Evolutionary conservation across 352 stramenopile species (phyloP), one percentile per base, ranked within the genome.

Genomic region (Phytophthora ramorum): DNA sequence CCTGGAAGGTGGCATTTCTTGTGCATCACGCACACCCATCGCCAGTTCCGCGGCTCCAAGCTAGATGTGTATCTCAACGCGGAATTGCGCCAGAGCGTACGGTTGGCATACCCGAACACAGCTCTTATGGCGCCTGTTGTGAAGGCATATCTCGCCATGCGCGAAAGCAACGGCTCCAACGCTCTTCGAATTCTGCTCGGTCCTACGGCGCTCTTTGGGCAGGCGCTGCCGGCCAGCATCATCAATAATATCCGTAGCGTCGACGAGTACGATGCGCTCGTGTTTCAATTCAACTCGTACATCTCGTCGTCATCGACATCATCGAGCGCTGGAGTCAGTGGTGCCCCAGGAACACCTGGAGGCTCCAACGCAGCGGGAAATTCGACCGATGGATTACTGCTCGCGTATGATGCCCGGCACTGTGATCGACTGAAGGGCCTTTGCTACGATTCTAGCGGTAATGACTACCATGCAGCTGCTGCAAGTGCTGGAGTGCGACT

Each of bases 11-110:
- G 87, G 87, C 87, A 95, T 56, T 93, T 93, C 54, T 62, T 95
- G 32, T 92, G 75, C 53, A 91, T 93, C 60, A 87, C 86, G 35
- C 87, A 95, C 78, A 93, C 83, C n/a, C 85, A 95, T 58, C 81
- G 87, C 2, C 87, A 92, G 64, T 87, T 95, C 44, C 85, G 87
- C 19, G 85, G 87, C 41, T 95, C 87, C 6, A 93, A 93, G 55
- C 61, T 95, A 26, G 87, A 95, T 49, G 77, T 95, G 16, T 95
- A 90, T 44, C 48, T 93, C 4, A 93, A 95, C 58, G 72, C 73
- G 7, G 85, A 95, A 53, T 50, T 92, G 56, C 74, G 81, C 8
- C 87, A 95, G 43, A 91, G 78, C 41, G 79, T 87, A 53, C 85
- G 88, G 41, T 71, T 95, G 35, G 79, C 80, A 34, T 95, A 95